Percentiles rank a stretch among this genome's conserved stretches.
phyloP scores from a whole-genome alignment of 495 filamentous ascomycete species.

The Pyronema domesticum region DNA sequence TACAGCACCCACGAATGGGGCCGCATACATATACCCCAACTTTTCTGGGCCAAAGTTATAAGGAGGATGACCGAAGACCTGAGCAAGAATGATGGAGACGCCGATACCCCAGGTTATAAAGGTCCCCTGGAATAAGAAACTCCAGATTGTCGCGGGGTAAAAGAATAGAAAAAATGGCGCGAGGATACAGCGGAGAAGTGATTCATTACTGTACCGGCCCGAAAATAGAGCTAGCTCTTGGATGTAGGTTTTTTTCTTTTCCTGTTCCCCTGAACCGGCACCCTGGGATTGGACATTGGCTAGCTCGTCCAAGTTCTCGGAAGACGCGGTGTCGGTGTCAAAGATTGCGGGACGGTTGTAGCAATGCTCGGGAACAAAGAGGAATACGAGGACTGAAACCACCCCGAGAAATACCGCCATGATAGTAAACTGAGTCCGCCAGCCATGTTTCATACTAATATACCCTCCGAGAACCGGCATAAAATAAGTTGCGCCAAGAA shows the following conservation, averaged over 20 bases:
- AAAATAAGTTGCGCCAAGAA: constrained; percentile 36
- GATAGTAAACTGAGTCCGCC: constrained; percentile 22
- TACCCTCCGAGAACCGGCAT: constrained; percentile 36
- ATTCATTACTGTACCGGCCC: constrained; percentile 26
- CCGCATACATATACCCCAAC: constrained; percentile 30
- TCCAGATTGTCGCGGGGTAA: constrained; percentile 30
- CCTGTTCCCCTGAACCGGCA: no score
- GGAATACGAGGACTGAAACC: constrained; percentile 15
- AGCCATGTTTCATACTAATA: constrained; percentile 26
- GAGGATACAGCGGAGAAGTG: constrained; percentile 27
- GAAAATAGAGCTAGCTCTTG: constrained; percentile 26
- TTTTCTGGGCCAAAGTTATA: constrained; percentile 28
- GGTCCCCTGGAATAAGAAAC: constrained; percentile 29
- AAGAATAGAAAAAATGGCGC: constrained; percentile 26
- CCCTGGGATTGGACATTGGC: constrained; percentile 2
- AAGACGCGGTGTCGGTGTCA: constrained; percentile 16
- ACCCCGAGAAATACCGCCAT: constrained; percentile 19
- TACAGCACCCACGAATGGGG: constrained; percentile 33
- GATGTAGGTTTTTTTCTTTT: constrained; percentile 26
- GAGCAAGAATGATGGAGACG: constrained; percentile 27
- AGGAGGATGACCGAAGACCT: constrained; percentile 28
- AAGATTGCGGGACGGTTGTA: constrained; percentile 24
- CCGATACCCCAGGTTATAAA: constrained; percentile 30
- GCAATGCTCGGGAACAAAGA: constrained; percentile 22
- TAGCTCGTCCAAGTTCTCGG: constrained; percentile 11